Conservation (phyloP, 2,329 filamentous ascomycete species). For the Fusarium compactum region DNA sequence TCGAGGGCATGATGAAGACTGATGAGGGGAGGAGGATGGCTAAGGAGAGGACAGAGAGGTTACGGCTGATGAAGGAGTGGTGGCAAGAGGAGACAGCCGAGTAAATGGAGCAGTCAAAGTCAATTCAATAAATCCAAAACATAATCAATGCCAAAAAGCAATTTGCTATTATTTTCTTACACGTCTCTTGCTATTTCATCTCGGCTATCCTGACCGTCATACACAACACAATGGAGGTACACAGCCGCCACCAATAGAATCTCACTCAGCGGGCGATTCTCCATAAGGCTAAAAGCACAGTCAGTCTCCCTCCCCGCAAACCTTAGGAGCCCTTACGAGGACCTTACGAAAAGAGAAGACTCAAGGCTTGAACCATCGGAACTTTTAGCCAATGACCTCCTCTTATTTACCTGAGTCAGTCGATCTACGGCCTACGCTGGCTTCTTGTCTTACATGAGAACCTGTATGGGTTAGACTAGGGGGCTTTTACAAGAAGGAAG, state of each 20-base stretch:
- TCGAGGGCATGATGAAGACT: slow-evolving; percentile 76
- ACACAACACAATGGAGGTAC: background rate
- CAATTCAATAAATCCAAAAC: slow-evolving; percentile 1
- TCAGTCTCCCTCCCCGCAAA: slow-evolving; percentile 8
- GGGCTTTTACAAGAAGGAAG: background rate
- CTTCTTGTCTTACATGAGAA: slow-evolving; percentile 37
- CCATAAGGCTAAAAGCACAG: slow-evolving; percentile 28
- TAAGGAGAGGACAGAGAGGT: slow-evolving; percentile 63
- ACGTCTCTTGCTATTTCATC: background rate
- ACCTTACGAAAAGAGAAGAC: slow-evolving; percentile 1
- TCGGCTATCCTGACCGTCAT: background rate
- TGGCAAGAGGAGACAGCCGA: slow-evolving; percentile 64
- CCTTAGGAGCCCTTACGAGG: slow-evolving; percentile 13
- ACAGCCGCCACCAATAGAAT: background rate
- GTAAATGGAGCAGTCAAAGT: background rate
- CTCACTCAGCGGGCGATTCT: background rate
- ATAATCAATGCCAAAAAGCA: background rate
- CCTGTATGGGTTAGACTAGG: slow-evolving; percentile 25
- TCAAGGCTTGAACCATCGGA: background rate
- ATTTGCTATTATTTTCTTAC: background rate
- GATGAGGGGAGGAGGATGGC: slow-evolving; percentile 66
- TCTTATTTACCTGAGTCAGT: slow-evolving; percentile 4
- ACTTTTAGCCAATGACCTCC: slow-evolving; percentile 21
- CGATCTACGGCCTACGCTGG: slow-evolving; percentile 1
- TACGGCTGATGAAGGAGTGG: slow-evolving; percentile 67